phyloP scores from a whole-genome alignment of 805 yeast species.

The Metschnikowia koreensis region DNA sequence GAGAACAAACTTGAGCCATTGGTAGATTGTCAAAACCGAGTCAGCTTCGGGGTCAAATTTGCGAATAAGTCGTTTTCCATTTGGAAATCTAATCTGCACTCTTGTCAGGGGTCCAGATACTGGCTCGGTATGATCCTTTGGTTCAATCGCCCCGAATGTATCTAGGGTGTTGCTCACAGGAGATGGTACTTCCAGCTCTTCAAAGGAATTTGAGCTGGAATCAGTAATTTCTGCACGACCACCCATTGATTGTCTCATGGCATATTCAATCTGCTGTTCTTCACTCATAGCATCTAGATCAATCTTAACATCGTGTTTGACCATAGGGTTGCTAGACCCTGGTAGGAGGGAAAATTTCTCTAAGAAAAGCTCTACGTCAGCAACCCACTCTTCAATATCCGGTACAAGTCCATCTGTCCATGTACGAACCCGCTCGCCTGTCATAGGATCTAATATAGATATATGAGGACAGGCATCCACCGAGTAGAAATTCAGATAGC shows the following conservation, averaged over 20 bases:
- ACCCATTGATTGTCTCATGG: slow-evolving; percentile 63
- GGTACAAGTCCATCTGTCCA: slow-evolving; percentile 74
- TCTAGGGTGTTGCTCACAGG: slow-evolving; percentile 28
- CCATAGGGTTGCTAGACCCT: slow-evolving; percentile 62
- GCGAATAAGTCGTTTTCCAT: slow-evolving; percentile 78
- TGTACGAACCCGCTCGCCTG: slow-evolving; percentile 81
- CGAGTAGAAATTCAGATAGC: slow-evolving; percentile 71
- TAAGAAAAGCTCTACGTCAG: slow-evolving; percentile 70
- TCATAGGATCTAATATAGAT: slow-evolving; percentile 89
- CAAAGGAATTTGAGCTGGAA: slow-evolving; percentile 21
- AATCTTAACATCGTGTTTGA: slow-evolving; percentile 54
- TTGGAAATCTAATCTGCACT: slow-evolving; percentile 84
- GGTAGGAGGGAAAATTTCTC: slow-evolving; percentile 62
- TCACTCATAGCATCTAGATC: slow-evolving; percentile 70
- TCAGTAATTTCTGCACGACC: slow-evolving; percentile 23
- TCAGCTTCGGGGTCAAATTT: slow-evolving; percentile 57
- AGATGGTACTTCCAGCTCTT: slow-evolving; percentile 20
- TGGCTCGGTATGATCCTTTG: slow-evolving; percentile 65
- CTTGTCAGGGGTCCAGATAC: slow-evolving; percentile 59
- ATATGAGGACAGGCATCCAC: slow-evolving; percentile 78
- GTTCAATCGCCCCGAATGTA: slow-evolving; percentile 47
- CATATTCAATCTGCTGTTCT: slow-evolving; percentile 79
- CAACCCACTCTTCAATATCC: slow-evolving; percentile 54
- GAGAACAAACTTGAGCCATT: slow-evolving; percentile 61
- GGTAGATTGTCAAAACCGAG: slow-evolving; percentile 58